Evolutionary conservation across 352 stramenopile species (phyloP).

Genomic region (Lagenidium giganteum): DNA sequence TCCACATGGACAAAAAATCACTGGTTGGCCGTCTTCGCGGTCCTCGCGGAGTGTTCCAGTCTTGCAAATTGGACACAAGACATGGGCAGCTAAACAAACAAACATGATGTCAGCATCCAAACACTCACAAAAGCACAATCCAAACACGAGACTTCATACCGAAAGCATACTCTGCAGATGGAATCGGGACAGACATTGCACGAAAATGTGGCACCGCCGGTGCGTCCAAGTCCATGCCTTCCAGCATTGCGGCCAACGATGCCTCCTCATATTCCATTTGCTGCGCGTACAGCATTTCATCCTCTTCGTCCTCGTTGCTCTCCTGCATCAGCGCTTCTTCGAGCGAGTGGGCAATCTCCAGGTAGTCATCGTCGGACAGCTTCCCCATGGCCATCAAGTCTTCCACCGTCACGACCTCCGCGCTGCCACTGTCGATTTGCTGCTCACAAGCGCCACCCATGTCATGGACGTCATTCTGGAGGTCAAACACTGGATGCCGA

Average conservation of each 20-base stretch:
- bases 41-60: constrained; percentile 24
- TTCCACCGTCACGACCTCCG: constrained; percentile 42
- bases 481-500: constrained; percentile 30
- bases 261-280: constrained; percentile 70
- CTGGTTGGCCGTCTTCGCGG: constrained; percentile 3
- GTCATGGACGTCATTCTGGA: constrained; percentile 11
- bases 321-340: constrained; percentile 62
- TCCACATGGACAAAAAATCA: constrained; percentile 41
- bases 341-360: constrained; percentile 69
- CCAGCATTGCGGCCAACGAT: constrained; percentile 65
- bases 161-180: too few species aligned
- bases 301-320: constrained; percentile 29
- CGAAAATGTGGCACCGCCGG: too few species aligned
- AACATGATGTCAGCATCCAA: too few species aligned
- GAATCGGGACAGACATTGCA: too few species aligned
- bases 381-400: constrained; percentile 53
- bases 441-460: constrained; percentile 4
- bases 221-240: constrained; percentile 45
- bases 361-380: constrained; percentile 62
- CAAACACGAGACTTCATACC: neutral
- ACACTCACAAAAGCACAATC: too few species aligned
- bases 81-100: too few species aligned
- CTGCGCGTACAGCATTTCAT: constrained; percentile 36
- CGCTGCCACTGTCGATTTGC: constrained; percentile 2
- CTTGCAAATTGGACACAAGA: constrained; percentile 57